A percentile compares a stretch with the other conserved stretches of the same genome.
Conservation (phyloP, 495 filamentous ascomycete species). For the Penicillium odoratum region DNA sequence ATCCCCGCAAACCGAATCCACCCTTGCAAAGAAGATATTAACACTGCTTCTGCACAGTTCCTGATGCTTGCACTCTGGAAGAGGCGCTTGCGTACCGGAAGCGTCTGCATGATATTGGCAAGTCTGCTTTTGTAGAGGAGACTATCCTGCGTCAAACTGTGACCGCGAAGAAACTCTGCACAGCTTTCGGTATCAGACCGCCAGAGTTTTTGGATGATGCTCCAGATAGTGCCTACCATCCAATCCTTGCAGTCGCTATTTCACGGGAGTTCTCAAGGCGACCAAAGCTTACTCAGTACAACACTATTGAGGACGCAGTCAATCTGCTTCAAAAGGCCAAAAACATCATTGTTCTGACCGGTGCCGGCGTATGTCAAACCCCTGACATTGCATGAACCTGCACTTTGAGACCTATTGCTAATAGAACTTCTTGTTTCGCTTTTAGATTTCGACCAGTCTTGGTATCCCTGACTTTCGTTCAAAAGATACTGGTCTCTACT, state of each 20-base stretch:
- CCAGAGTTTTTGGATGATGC: slow-evolving; percentile 74
- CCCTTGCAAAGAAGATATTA: slow-evolving; percentile 15
- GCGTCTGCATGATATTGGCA: slow-evolving; percentile 71
- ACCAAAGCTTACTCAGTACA: slow-evolving; percentile 76
- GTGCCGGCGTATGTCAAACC: slow-evolving; percentile 69
- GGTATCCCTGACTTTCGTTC: slow-evolving; percentile 70
- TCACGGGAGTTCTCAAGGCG: slow-evolving; percentile 80
- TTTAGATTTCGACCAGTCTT: slow-evolving; percentile 69
- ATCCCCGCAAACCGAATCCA: slow-evolving; percentile 28
- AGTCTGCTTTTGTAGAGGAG: slow-evolving; percentile 69
- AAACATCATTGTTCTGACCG: slow-evolving; percentile 92
- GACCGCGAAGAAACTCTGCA: slow-evolving; percentile 80
- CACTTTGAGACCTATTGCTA: not conserved
- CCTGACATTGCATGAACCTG: no score
- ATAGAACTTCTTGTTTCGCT: not conserved
- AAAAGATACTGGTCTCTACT: slow-evolving; percentile 65
- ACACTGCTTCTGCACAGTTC: slow-evolving; percentile 30
- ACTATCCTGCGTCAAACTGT: slow-evolving; percentile 68
- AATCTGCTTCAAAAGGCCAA: slow-evolving; percentile 66
- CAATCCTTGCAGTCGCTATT: slow-evolving; percentile 73
- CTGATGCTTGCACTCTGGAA: slow-evolving; percentile 69
- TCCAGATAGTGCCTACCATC: slow-evolving; percentile 71
- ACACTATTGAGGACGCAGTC: slow-evolving; percentile 86
- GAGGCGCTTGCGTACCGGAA: slow-evolving; percentile 69
- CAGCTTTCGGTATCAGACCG: slow-evolving; percentile 83